phyloP scores from a whole-genome alignment of 768 basidiomycete species.

The Panellus pusillus region DNA sequence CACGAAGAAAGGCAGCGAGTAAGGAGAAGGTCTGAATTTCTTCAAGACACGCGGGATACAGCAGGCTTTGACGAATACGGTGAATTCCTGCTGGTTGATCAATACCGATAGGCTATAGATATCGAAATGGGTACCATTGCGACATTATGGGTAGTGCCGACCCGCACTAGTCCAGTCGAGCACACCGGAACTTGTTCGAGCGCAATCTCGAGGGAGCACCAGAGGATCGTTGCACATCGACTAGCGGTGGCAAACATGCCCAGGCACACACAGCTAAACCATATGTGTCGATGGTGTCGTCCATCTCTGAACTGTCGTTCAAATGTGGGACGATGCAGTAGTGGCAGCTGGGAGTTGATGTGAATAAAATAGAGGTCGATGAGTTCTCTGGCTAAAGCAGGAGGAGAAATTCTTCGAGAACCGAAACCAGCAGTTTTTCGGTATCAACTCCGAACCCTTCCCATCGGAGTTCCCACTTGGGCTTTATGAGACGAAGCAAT shows the following conservation, averaged over 20 bases:
- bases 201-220: conserved; percentile 39
- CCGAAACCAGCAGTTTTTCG: conserved; percentile 30
- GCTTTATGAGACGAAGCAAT: background rate
- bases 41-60: conserved; percentile 58
- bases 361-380: conserved; percentile 70
- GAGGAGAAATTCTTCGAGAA: conserved; percentile 58
- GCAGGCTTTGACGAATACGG: conserved; percentile 47
- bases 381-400: conserved; percentile 56
- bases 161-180: conserved; percentile 56
- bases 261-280: conserved; percentile 63
- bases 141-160: conserved; percentile 57
- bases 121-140: conserved; percentile 42
- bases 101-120: conserved; percentile 8
- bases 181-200: conserved; percentile 27
- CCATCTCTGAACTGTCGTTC: conserved; percentile 55
- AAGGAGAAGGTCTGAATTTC: conserved; percentile 53
- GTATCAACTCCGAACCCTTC: conserved; percentile 41
- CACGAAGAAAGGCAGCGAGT: conserved; percentile 14
- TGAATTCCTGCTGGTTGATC: conserved; percentile 43
- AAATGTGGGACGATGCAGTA: conserved; percentile 75
- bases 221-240: conserved; percentile 63
- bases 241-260: conserved; percentile 69
- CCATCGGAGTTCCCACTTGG: conserved; percentile 60
- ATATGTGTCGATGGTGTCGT: conserved; percentile 53
- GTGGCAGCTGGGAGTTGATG: conserved; percentile 58